A percentile compares a stretch with the other conserved stretches of the same genome.
Evolutionary conservation across 2,329 filamentous ascomycete species (phyloP).

Genomic region (Trichoderma sp.): DNA sequence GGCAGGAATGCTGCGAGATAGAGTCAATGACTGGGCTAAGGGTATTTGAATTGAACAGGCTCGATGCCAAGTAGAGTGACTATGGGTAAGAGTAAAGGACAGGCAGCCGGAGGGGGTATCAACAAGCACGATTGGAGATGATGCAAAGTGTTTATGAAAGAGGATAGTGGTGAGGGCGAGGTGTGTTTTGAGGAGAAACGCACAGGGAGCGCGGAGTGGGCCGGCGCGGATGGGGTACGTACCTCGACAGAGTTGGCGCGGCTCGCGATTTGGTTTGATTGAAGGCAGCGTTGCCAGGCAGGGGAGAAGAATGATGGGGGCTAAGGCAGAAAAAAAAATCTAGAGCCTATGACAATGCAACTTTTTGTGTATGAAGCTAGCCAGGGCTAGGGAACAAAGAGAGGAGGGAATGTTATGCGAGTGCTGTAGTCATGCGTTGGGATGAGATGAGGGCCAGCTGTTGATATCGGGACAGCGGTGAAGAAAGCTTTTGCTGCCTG

Average conservation of each 20-base stretch:
- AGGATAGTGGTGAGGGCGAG: slow-evolving; percentile 36
- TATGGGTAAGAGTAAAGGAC: slow-evolving; percentile 19
- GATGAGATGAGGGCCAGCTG: background rate
- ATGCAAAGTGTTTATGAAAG: slow-evolving; percentile 39
- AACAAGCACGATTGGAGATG: slow-evolving; percentile 30
- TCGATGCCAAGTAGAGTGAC: slow-evolving; percentile 24
- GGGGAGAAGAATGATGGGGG: slow-evolving; percentile 22
- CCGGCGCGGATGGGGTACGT: slow-evolving; percentile 37
- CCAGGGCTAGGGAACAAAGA: background rate
- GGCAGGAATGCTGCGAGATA: slow-evolving; percentile 41
- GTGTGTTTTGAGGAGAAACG: slow-evolving; percentile 39
- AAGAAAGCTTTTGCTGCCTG: background rate
- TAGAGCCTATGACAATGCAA: background rate
- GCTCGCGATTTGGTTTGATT: slow-evolving; percentile 28
- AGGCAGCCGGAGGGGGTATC: slow-evolving; percentile 29
- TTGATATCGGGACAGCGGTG: slow-evolving; percentile 13
- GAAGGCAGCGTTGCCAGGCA: slow-evolving; percentile 34
- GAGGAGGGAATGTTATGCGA: background rate
- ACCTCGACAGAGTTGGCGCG: slow-evolving; percentile 33
- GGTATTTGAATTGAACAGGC: slow-evolving; percentile 32
- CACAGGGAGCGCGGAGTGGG: slow-evolving; percentile 34
- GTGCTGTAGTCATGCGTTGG: background rate
- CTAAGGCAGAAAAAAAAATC: background rate
- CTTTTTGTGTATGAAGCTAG: background rate
- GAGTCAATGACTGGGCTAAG: slow-evolving; percentile 31